Evolutionary conservation across 306 rosid species (phyloP), one percentile per base, ranked within the genome.

Genomic region (barrel medic (Medicago truncatula)): DNA sequence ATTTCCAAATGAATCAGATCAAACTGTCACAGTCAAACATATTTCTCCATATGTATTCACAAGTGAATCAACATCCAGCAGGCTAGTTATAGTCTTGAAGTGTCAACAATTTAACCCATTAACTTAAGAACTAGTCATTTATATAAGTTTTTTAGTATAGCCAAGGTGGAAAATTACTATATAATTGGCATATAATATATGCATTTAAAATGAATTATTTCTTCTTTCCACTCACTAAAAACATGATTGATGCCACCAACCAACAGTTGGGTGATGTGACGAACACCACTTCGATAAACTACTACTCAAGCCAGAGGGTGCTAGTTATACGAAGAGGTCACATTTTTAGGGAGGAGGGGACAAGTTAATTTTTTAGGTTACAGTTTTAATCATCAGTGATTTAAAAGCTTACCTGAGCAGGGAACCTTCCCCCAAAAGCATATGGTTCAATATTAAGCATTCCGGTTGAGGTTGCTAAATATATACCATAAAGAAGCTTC

Each of bases 401-500:
- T 79, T 39, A 70, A 28, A 49, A 75, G 39, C 66, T 82, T 78
- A 91, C 97, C 97, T 89, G 97, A 73, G 94, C 92, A 64, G 90
- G 97, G 77, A 87, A 91, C 81, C 83, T 85, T 61, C 87, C 86
- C 61, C 88, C 71, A 78, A 91, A 89, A 23, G 97, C 90, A 5
- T 25, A 62, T 7, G 87, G 90, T 78, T 91, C 89, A 67, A 91
- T 73, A 62, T 80, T 76, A 64, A 87, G 73, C 69, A 64, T 91
- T 62, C 92, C 92, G 1, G 81, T 56, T 9, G 85, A 83, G 69
- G 86, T 85, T 67, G 94, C 94, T 39, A 28, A 49, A 58, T 91
- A 89, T 41, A 58, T 49, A 14, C 97, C 97, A 71, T 89, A 89
- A 43, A 91, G 92, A 78, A 89, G 87, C 87, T 85, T 91, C 46